Percentiles rank a stretch among this genome's conserved stretches.
Conservation (phyloP, 106 monocot genomes). For the Apostasia ramifera region DNA sequence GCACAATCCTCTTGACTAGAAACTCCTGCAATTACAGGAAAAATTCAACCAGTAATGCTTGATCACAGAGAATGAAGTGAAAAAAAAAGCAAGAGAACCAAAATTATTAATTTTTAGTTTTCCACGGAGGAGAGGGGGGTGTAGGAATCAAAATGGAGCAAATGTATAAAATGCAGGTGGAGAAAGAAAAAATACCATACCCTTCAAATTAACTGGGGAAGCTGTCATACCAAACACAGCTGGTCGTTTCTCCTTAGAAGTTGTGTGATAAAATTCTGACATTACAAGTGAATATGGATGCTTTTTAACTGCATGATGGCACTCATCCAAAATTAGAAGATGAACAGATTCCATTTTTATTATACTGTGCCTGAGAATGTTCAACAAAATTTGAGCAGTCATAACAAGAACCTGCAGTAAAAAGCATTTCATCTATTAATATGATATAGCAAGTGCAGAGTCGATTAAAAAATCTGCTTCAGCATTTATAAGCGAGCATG, state of each 20-base stretch:
- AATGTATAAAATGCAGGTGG: neutral
- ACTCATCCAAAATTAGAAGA: constrained; percentile 98
- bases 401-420: constrained; percentile 89
- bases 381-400: constrained; percentile 99
- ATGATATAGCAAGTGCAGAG: no score
- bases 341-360: constrained; percentile 93
- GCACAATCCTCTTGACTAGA: constrained; percentile 99
- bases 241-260: constrained; percentile 89
- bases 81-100: neutral
- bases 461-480: no score
- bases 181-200: constrained; percentile 24
- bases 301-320: constrained; percentile 99
- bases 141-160: neutral
- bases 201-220: constrained; percentile 97
- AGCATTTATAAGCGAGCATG: neutral
- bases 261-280: constrained; percentile 99
- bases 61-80: neutral
- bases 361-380: constrained; percentile 98
- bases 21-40: constrained; percentile 52
- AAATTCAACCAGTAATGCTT: neutral
- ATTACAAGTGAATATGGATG: constrained; percentile 99
- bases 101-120: neutral
- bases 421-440: neutral
- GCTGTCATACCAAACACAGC: constrained; percentile 98
- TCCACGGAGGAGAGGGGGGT: neutral